Base-by-base conservation (phyloP, 805 yeast species). In the Pichia eremophila region DNA sequence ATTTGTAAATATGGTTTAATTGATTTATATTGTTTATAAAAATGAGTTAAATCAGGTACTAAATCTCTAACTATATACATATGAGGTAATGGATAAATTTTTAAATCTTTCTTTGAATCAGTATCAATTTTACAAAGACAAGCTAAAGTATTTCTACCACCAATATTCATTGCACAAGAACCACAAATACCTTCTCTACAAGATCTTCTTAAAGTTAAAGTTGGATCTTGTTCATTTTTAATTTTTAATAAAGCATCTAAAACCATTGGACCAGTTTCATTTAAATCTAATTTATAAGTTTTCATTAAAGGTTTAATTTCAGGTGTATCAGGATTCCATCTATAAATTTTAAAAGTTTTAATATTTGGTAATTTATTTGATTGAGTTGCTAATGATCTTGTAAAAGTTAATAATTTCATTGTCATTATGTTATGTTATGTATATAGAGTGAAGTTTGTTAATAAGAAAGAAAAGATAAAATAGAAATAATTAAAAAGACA, bases 181-280 rank as follows among this genome's bases (percentile, higher is more conserved):
- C 99, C 99, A 75, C 99, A 93, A 57, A 93, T 93, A 61, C 99
- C 99, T 73, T 93, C 99, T 74, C 99, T 88, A 74, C 99, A 93
- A 40, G 97, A 89, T 71, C 99, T 83, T 74, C 99, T 83, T 71
- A 93, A 86, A 6, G 99, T 93, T 65, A 93, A 78, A 32, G 97
- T 86, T 42, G 97, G 69, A 67, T 93, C 99, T 70, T 88, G 95
- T 71, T 93, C 99, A 68, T 91, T 89, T 71, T 93, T 93, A 70
- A 93, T 89, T 71, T 90, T 90, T 56, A 93, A 69, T 51, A 93
- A 70, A 28, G 98, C 99, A 69, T 93, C 99, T 62, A 93, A 75
- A 45, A 93, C 85, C 99, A 93, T 93, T 48, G 99, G 99, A 54
- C 99, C 99, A 71, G 96, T 87, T 45, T 82, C 72, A 71, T 89